Percentiles rank a stretch among this genome's conserved stretches.
phyloP scores from a whole-genome alignment of 306 rosid genomes.

The Malus orientalis region DNA sequence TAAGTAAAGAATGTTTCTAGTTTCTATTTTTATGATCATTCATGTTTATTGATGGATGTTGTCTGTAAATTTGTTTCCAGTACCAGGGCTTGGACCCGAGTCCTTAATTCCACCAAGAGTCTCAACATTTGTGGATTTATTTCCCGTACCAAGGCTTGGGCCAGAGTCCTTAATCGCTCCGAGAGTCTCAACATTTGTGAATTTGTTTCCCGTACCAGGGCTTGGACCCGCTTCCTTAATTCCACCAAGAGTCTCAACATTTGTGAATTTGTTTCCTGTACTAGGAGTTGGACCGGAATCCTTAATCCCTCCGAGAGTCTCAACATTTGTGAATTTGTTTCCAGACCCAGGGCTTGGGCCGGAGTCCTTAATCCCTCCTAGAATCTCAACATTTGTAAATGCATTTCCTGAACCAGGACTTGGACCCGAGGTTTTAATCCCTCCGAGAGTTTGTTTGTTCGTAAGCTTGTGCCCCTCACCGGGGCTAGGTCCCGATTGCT shows the following conservation, averaged over 20 bases:
- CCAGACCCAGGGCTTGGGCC: background rate
- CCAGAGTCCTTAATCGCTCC: slow-evolving; percentile 35
- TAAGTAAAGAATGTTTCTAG: background rate
- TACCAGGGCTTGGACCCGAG: background rate
- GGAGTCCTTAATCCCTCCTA: background rate
- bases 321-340: background rate
- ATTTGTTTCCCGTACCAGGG: background rate
- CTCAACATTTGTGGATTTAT: background rate
- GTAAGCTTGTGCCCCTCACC: slow-evolving; percentile 8
- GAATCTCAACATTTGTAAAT: background rate
- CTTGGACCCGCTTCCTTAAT: background rate
- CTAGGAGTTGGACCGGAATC: background rate
- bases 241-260: background rate
- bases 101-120: background rate
- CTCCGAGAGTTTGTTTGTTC: slow-evolving; percentile 3
- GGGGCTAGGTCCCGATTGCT: slow-evolving; percentile 21
- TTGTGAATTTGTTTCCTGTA: background rate
- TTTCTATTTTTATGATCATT: background rate
- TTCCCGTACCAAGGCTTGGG: slow-evolving; percentile 27
- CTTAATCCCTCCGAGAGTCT: slow-evolving; percentile 10
- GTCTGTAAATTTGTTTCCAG: background rate
- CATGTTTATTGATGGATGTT: background rate
- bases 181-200: slow-evolving; percentile 2
- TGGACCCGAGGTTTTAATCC: background rate
- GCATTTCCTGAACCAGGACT: background rate